A percentile compares a stretch with the other conserved stretches of the same genome.
phyloP scores from a whole-genome alignment of 495 filamentous ascomycete genomes.

The Daldinia concentrica region DNA sequence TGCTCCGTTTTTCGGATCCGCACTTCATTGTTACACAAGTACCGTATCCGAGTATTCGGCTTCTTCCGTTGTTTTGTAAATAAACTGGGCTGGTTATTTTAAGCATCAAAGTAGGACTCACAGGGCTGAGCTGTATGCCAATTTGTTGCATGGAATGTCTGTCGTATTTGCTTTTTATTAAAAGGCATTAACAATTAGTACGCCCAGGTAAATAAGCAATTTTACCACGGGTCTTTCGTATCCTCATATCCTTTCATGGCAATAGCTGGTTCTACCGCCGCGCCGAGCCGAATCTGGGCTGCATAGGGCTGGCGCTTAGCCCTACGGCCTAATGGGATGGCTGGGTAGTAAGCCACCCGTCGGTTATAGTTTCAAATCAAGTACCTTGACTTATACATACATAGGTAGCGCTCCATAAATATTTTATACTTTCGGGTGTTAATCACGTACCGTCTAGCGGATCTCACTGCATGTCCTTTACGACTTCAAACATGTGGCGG shows the following conservation, averaged over 20 bases:
- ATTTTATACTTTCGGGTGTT: neutral
- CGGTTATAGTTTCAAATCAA: slow-evolving; percentile 4
- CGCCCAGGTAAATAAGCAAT: neutral
- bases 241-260: slow-evolving; percentile 2
- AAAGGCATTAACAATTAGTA: neutral
- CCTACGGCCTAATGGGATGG: slow-evolving; percentile 15
- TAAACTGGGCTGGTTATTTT: neutral
- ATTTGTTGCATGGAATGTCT: neutral
- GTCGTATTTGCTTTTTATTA: slow-evolving; percentile 7
- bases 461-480: slow-evolving; percentile 1
- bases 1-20: slow-evolving; percentile 32
- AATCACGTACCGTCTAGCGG: neutral
- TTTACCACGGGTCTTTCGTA: neutral
- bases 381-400: neutral
- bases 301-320: slow-evolving; percentile 42
- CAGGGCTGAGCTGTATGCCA: slow-evolving; percentile 11
- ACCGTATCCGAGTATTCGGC: slow-evolving; percentile 32
- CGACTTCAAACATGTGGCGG: neutral
- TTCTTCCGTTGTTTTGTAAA: slow-evolving; percentile 12
- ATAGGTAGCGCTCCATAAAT: neutral
- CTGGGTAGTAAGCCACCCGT: slow-evolving; percentile 7
- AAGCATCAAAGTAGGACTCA: slow-evolving; percentile 7
- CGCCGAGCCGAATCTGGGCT: slow-evolving; percentile 27
- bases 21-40: slow-evolving; percentile 32
- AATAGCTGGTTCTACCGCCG: slow-evolving; percentile 17